Evolutionary conservation across 805 yeast species (phyloP), one percentile per base, ranked within the genome.

Genomic region (Teunomyces kruisii): DNA sequence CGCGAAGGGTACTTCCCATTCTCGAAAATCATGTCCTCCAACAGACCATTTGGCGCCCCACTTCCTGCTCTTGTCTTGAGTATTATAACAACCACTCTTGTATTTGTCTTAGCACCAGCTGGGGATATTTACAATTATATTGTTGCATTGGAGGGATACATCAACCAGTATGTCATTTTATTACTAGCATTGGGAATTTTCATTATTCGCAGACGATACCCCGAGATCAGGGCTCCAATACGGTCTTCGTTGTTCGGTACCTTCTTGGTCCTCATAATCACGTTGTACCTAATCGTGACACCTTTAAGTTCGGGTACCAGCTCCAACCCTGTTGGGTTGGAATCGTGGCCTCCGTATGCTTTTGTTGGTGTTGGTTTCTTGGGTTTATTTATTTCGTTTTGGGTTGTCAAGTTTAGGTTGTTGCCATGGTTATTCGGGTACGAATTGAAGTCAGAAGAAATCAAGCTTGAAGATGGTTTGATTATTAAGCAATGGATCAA

Each of bases 1-100:
- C 67, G 84, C 45, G 86, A 81, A 52, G 87, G 87, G 0, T 78
- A 70, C 45, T 55, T 81, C 10, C 88, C 88, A 8, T 78, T 67
- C 45, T 73, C 83, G 3, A 56, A 53, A 16, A 51, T 65, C 27
- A 65, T 81, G 75, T 79, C 85, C 0, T 73, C 79, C 6, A 81
- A 81, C 50, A 70, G 74, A 69, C 83, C 83, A 1, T 64, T 59
- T 46, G 78, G 76, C 15, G 79, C 84, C 1, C 87, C 88, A 2
- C 56, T 82, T 16, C 77, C 76, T 13, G 66, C 83, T 0, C 58
- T 82, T 22, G 14, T 69, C 3, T 61, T 79, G 40, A 76, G 81
- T 41, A 59, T 74, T 12, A 28, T 56, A 3, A 61, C 78, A 3
- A 66, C 81, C 1, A 65, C 74, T 0, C 32, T 64, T 4, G 67